A percentile compares a stretch with the other conserved stretches of the same genome.
phyloP scores from a whole-genome alignment of 768 basidiomycete genomes.

The Russula lepida region DNA sequence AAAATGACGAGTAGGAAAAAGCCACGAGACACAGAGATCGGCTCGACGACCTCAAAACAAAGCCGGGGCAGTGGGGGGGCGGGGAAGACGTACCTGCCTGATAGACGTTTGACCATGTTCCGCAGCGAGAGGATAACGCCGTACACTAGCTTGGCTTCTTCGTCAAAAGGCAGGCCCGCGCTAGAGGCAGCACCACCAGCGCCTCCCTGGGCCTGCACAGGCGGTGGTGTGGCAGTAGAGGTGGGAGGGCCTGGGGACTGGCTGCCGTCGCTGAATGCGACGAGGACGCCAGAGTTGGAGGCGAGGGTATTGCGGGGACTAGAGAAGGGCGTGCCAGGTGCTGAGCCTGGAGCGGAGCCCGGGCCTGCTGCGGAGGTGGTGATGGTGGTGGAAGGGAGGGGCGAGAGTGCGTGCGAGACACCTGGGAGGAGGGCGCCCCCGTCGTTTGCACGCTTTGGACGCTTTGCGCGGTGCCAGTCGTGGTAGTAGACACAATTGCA shows the following conservation, averaged over 20 bases:
- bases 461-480: slow-evolving; percentile 81
- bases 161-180: slow-evolving; percentile 81
- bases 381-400: slow-evolving; percentile 2
- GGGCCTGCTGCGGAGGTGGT: slow-evolving; percentile 18
- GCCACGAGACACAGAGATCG: not conserved
- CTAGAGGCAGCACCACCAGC: not conserved
- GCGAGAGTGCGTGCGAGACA: slow-evolving; percentile 63
- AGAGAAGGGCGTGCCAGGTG: slow-evolving; percentile 33
- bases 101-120: slow-evolving; percentile 93
- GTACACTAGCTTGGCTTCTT: slow-evolving; percentile 95
- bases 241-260: slow-evolving; percentile 15
- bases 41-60: not conserved
- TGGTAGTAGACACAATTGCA: slow-evolving; percentile 93
- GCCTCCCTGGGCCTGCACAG: slow-evolving; percentile 24
- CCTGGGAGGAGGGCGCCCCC: slow-evolving; percentile 65
- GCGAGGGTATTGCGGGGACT: slow-evolving; percentile 62
- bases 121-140: slow-evolving; percentile 86
- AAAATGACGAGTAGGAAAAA: not conserved
- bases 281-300: slow-evolving; percentile 56
- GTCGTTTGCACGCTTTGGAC: slow-evolving; percentile 62
- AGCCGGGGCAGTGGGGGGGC: not conserved
- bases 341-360: slow-evolving; percentile 25
- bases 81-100: slow-evolving; percentile 52
- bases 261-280: slow-evolving; percentile 40
- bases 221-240: slow-evolving; percentile 27